A percentile compares a stretch with the other conserved stretches of the same genome.
phyloP scores from a whole-genome alignment of 176 grass and related monocot species.

The Musa acuminata region DNA sequence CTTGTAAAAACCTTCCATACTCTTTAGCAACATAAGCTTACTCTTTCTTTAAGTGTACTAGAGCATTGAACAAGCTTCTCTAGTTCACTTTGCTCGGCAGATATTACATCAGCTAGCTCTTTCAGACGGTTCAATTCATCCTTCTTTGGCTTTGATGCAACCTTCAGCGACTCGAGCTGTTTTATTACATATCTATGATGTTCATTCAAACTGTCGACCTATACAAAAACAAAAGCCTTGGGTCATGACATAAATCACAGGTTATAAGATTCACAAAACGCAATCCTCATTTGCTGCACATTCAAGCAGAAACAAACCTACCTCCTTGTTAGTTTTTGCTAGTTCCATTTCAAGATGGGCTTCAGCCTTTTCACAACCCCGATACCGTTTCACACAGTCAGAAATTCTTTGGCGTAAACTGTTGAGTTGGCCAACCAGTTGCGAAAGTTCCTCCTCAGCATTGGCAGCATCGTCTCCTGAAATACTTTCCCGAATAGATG shows the following conservation, averaged over 20 bases:
- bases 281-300: neutral
- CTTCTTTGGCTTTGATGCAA: constrained; percentile 59
- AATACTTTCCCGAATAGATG: constrained; percentile 58
- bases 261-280: neutral
- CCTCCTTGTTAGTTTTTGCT: constrained; percentile 76
- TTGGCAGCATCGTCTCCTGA: constrained; percentile 49
- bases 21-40: constrained; percentile 25
- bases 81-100: constrained; percentile 51
- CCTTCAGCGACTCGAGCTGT: constrained; percentile 57
- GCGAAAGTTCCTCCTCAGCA: constrained; percentile 55
- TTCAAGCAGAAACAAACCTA: constrained; percentile 20
- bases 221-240: constrained; percentile 11
- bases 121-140: constrained; percentile 55
- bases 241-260: neutral
- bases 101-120: constrained; percentile 53
- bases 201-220: constrained; percentile 78
- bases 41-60: constrained; percentile 83
- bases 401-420: constrained; percentile 43
- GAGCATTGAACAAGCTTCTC: constrained; percentile 64
- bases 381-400: constrained; percentile 49
- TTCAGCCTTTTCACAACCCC: constrained; percentile 51
- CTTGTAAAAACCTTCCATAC: neutral
- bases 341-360: constrained; percentile 61
- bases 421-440: constrained; percentile 54
- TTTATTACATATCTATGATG: constrained; percentile 70